Conservation (phyloP, 2,329 filamentous ascomycete genomes). For the Trichoderma sp. region DNA sequence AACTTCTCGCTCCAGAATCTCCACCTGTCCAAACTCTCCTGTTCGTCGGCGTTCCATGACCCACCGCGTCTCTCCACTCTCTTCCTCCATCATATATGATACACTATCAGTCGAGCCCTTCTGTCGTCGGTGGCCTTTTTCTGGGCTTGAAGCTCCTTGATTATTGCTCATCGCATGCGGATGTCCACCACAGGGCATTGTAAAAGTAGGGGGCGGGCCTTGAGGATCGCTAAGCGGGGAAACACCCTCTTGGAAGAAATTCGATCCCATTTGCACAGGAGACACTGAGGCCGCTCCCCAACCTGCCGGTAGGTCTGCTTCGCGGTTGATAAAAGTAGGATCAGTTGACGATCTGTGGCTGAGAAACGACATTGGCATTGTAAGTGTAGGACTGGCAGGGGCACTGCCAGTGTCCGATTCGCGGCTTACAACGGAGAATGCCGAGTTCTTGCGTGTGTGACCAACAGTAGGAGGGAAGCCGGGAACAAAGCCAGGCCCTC, state of each 20-base stretch:
- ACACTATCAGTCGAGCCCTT: constrained; percentile 67
- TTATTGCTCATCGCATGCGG: neutral
- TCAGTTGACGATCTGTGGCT: constrained; percentile 14
- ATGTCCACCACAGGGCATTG: neutral
- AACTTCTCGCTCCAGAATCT: constrained; percentile 66
- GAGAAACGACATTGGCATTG: constrained; percentile 40
- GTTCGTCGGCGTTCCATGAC: constrained; percentile 69
- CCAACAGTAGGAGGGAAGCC: constrained; percentile 26
- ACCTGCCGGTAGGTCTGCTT: neutral
- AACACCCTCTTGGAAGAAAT: neutral
- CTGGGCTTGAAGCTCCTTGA: constrained; percentile 23
- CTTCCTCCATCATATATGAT: constrained; percentile 67
- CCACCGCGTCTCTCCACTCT: constrained; percentile 63
- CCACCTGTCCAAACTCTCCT: constrained; percentile 64
- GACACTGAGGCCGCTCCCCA: constrained; percentile 1
- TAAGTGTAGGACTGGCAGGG: constrained; percentile 54
- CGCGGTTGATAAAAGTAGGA: neutral
- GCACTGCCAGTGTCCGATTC: constrained; percentile 51
- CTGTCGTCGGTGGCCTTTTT: constrained; percentile 52
- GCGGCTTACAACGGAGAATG: constrained; percentile 51
- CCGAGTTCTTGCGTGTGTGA: constrained; percentile 52
- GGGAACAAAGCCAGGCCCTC: constrained; percentile 28
- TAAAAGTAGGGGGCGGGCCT: neutral
- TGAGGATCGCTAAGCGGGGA: constrained; percentile 9
- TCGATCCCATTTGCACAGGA: neutral